Evolutionary conservation across 1,284 basidiomycete genomes (phyloP).

Genomic region (Afroboletus lepidellus): DNA sequence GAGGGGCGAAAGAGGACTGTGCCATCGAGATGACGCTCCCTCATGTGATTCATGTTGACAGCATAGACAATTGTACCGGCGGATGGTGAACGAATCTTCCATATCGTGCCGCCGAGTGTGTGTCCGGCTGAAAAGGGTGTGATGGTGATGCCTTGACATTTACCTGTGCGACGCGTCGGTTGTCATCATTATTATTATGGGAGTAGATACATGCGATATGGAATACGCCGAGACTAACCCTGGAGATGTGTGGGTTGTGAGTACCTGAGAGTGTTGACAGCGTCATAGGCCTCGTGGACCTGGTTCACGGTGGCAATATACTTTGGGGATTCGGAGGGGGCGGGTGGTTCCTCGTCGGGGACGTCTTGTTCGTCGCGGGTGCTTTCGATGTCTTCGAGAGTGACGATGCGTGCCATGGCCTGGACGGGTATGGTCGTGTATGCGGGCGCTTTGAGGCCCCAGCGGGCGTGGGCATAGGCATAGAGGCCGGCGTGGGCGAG

Average conservation of each 20-base stretch:
- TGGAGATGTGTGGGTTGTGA: slow-evolving; percentile 95
- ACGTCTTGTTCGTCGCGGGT: slow-evolving; percentile 77
- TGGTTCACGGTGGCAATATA: slow-evolving; percentile 79
- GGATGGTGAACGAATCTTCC: slow-evolving; percentile 97
- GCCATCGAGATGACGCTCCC: slow-evolving; percentile 94
- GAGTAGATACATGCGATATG: slow-evolving; percentile 6
- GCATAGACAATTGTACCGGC: slow-evolving; percentile 96
- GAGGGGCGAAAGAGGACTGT: slow-evolving; percentile 79
- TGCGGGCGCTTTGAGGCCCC: slow-evolving; percentile 89
- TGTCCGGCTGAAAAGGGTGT: slow-evolving; percentile 97
- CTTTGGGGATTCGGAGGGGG: slow-evolving; percentile 38
- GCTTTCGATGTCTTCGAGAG: slow-evolving; percentile 79
- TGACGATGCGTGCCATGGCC: slow-evolving; percentile 92
- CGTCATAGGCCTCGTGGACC: slow-evolving; percentile 94
- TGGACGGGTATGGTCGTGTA: slow-evolving; percentile 96
- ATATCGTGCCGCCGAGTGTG: slow-evolving; percentile 94
- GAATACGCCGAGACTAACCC: slow-evolving; percentile 50
- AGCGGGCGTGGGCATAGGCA: slow-evolving; percentile 85
- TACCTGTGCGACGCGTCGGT: slow-evolving; percentile 48
- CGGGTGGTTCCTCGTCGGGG: slow-evolving; percentile 36
- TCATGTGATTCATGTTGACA: slow-evolving; percentile 95
- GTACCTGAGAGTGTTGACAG: slow-evolving; percentile 89
- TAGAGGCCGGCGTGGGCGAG: slow-evolving; percentile 87
- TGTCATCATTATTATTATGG: slow-evolving; percentile 1
- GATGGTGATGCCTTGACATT: slow-evolving; percentile 89